Percentiles rank a stretch among this genome's conserved stretches.
phyloP scores from a whole-genome alignment of 176 grass and related monocot genomes.

The Musa acuminata region DNA sequence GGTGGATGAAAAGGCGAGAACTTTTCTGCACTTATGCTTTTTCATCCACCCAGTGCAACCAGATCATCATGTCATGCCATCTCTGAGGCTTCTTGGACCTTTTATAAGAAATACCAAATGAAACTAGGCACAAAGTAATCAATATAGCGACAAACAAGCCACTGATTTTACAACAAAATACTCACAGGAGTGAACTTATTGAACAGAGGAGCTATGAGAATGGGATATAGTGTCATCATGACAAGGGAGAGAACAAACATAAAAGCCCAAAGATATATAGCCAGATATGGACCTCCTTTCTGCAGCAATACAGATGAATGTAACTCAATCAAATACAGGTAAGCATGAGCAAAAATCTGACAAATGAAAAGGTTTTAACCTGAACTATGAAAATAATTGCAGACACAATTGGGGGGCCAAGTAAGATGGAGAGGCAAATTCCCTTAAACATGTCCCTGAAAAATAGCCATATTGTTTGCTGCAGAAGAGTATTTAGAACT shows the following conservation, averaged over 20 bases:
- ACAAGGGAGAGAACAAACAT: conserved; percentile 82
- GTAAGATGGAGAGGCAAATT: conserved; percentile 70
- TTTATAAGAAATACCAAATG: neutral
- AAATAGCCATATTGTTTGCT: conserved; percentile 98
- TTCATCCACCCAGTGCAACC: neutral
- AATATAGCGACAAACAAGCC: neutral
- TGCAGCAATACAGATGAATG: conserved; percentile 34
- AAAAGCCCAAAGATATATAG: conserved; percentile 97
- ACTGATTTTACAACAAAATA: conserved; percentile 15
- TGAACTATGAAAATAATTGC: conserved; percentile 89
- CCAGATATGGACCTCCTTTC: conserved; percentile 96
- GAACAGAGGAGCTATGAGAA: conserved; percentile 90
- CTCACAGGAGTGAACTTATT: conserved; percentile 98
- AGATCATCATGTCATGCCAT: neutral
- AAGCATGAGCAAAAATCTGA: neutral
- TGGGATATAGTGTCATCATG: conserved; percentile 94
- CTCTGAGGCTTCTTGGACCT: neutral
- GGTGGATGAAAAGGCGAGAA: neutral
- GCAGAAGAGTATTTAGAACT: conserved; percentile 18
- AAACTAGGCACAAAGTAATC: neutral
- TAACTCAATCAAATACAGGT: conserved; percentile 1
- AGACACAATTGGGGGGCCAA: conserved; percentile 84
- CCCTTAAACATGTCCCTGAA: conserved; percentile 83
- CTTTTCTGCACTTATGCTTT: neutral
- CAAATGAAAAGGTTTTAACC: conserved; percentile 27